These are phyloP conservation scores for Fraxinus americana DNA, from an alignment of 257 asterid genomes.

Conservation along the genomic window DNA sequence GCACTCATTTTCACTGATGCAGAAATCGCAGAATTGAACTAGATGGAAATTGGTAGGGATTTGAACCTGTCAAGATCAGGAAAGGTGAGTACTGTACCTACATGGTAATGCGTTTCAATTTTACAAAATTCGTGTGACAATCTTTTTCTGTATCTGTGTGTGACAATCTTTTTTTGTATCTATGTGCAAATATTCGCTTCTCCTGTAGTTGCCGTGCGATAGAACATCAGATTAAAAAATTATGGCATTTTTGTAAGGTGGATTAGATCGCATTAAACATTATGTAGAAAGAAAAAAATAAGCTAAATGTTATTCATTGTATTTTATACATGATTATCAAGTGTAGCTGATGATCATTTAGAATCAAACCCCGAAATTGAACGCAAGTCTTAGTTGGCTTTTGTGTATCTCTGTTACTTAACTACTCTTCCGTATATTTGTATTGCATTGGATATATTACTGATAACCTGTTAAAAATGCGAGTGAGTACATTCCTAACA, in stretches of 20 bases:
- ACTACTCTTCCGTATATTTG: neutral
- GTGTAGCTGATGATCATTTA: neutral
- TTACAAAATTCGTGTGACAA: neutral
- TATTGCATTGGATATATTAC: neutral
- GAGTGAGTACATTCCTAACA: neutral
- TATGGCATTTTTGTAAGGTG: neutral
- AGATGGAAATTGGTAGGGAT: conserved; percentile 36
- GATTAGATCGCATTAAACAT: neutral
- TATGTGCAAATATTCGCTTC: neutral
- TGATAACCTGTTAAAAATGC: neutral
- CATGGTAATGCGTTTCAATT: neutral
- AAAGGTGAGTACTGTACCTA: conserved; percentile 46
- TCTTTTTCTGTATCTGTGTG: neutral
- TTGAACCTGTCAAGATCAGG: conserved; percentile 32
- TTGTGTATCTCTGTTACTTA: neutral
- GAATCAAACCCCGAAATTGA: neutral
- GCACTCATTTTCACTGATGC: conserved; percentile 92
- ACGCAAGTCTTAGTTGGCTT: neutral
- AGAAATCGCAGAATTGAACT: conserved; percentile 60
- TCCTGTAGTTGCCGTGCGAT: neutral
- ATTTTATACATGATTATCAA: neutral
- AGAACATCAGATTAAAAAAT: neutral
- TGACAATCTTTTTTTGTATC: too few species aligned
- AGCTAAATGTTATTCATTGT: neutral
- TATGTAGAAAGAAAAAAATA: too few species aligned